Conservation (phyloP, 257 asterid genomes). For the Petrea volubilis region DNA sequence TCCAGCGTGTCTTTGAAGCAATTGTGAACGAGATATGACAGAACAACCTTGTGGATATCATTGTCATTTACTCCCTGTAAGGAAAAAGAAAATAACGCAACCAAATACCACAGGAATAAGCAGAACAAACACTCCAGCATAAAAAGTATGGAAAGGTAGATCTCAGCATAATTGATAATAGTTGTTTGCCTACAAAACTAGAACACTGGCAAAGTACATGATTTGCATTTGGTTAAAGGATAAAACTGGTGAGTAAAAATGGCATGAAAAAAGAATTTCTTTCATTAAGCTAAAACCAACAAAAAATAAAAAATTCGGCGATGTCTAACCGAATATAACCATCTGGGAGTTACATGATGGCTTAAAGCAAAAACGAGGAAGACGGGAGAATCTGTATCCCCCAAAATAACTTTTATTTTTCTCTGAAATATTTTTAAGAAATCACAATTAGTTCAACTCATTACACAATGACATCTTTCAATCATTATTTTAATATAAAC, state of each 20-base stretch:
- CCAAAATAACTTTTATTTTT: no score
- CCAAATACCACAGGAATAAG: background rate
- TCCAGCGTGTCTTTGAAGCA: conserved; percentile 82
- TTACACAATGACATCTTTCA: no score
- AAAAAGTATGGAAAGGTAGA: background rate
- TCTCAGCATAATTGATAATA: background rate
- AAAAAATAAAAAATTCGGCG: background rate
- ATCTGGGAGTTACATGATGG: background rate
- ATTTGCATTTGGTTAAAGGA: background rate
- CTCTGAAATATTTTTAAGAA: no score
- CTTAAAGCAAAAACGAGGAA: background rate
- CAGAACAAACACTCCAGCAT: background rate
- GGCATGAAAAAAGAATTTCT: background rate
- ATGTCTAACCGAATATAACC: background rate
- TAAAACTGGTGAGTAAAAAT: background rate
- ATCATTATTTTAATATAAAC: no score
- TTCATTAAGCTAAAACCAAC: background rate
- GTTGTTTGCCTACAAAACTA: background rate
- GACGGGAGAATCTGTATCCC: background rate
- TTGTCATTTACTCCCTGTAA: conserved; percentile 63
- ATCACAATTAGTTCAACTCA: no score
- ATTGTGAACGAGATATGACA: conserved; percentile 82
- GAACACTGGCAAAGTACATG: background rate
- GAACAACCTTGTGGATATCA: conserved; percentile 72
- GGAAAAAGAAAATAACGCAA: background rate